Base-by-base conservation (phyloP, 768 basidiomycete species). In the Cytidiella melzeri region DNA sequence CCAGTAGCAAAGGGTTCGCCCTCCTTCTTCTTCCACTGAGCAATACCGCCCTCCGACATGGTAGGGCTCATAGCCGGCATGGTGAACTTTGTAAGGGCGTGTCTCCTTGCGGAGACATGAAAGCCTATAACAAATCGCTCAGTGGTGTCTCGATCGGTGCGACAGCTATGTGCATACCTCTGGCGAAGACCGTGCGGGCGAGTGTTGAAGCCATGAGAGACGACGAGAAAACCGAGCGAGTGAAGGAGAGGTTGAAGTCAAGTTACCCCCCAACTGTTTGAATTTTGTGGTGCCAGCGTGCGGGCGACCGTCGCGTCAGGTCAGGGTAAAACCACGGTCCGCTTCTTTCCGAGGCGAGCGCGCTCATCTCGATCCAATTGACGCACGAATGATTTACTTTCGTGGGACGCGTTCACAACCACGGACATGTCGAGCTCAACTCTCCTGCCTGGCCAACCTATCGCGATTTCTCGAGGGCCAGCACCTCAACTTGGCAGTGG, bases 51-150 rank as follows among this genome's bases (percentile, higher is more conserved):
- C 74, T 98, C 96, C 3, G 93, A 93, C 96, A 99, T 99, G 50
- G 96, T 99, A 26, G 96, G 96, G 55, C 92, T 95, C 95, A 98
- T 99, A 58, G 96, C 93, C 50, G 93, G 94, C 92, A 96, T 94
- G 55, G 83, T 74, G 72, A 97, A 94, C 65, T 83, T 90, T 52
- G 87, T 73, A 57, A 98, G 77, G 34, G 86, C 93, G 71, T 76
- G 71, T 59, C 87, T 73, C 54, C 81, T 79, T 47, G 84, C 77
- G 25, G 94, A 93, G 61, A 79, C 77, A 73, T 93, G 90, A 47
- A 97, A 73, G 61, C 82, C 94, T 95, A 62, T 45, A 30, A 21
- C 5, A 3, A 26, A 34, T 44, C 3, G n/a, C n/a, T n/a, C n/a
- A n/a, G n/a, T n/a, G n/a, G n/a, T n/a, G n/a, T n/a, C n/a, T n/a